phyloP scores from a whole-genome alignment of 495 filamentous ascomycete species.

The Penicillium tannophilum region DNA sequence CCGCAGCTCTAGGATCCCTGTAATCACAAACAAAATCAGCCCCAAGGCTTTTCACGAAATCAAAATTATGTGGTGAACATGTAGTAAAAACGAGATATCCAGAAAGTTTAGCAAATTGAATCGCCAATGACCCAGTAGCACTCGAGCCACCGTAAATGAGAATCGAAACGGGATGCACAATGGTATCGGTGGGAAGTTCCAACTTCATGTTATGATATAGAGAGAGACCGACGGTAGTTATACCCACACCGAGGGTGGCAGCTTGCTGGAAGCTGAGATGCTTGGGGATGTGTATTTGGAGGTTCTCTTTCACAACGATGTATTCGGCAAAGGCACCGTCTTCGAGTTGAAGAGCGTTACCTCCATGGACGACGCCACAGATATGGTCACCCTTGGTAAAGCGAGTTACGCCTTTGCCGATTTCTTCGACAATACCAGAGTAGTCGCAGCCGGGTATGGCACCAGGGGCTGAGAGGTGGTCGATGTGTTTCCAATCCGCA shows the following conservation, averaged over 20 bases:
- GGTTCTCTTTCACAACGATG: conserved; percentile 45
- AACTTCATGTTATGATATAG: conserved; percentile 28
- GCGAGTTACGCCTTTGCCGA: conserved; percentile 32
- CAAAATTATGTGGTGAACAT: conserved; percentile 40
- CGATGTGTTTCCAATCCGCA: conserved; percentile 57
- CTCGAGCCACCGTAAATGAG: conserved; percentile 57
- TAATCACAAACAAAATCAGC: conserved; percentile 42
- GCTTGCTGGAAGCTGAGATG: conserved; percentile 51
- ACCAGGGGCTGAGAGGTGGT: conserved; percentile 26
- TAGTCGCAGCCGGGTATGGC: conserved; percentile 57
- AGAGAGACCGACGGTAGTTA: conserved; percentile 37
- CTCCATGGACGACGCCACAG: conserved; percentile 48
- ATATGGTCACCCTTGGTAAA: conserved; percentile 41
- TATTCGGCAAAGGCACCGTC: conserved; percentile 56
- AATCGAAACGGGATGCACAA: conserved; percentile 19
- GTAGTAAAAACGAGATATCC: conserved; percentile 38
- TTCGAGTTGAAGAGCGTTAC: conserved; percentile 45
- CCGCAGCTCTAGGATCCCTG: conserved; percentile 14
- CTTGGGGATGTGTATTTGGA: conserved; percentile 51
- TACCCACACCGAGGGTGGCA: conserved; percentile 53
- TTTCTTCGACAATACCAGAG: conserved; percentile 52
- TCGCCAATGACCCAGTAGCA: conserved; percentile 53
- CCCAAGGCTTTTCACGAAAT: conserved; percentile 31
- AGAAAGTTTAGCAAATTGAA: conserved; percentile 53
- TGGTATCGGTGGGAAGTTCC: conserved; percentile 7